Conservation (phyloP, 768 basidiomycete genomes). For the Leccinellum albellum region DNA sequence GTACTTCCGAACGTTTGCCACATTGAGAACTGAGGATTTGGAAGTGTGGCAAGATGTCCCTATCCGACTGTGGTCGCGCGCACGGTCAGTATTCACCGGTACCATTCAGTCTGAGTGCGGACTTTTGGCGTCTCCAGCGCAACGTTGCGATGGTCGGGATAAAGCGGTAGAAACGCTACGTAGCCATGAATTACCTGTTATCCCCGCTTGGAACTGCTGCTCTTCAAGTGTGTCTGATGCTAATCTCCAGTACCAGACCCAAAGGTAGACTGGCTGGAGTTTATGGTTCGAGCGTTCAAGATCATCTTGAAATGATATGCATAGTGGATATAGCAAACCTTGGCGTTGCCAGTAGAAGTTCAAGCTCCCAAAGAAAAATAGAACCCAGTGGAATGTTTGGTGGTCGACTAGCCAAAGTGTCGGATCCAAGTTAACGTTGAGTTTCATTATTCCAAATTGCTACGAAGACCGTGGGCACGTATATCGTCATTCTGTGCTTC, state of each 20-base stretch:
- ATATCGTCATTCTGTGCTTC: background rate
- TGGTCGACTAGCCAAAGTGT: background rate
- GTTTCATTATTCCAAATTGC: background rate
- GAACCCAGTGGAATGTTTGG: no score
- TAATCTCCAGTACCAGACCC: background rate
- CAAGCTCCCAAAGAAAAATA: background rate
- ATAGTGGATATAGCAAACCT: background rate
- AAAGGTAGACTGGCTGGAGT: background rate
- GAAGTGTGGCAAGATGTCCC: background rate
- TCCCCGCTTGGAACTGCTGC: background rate
- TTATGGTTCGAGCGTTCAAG: no score
- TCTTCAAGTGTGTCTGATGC: background rate
- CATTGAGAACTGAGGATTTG: background rate
- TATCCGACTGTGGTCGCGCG: background rate
- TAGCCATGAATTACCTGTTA: background rate
- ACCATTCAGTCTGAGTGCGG: background rate
- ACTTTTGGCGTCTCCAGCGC: no score
- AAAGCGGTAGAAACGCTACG: background rate
- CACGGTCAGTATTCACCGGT: background rate
- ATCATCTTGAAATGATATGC: no score
- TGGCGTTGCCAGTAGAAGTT: background rate
- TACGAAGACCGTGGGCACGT: background rate
- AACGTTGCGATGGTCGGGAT: background rate
- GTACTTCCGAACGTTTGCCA: background rate
- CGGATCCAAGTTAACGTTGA: background rate